phyloP scores from a whole-genome alignment of 2,329 filamentous ascomycete species.

The Scolecobasidium constrictum region DNA sequence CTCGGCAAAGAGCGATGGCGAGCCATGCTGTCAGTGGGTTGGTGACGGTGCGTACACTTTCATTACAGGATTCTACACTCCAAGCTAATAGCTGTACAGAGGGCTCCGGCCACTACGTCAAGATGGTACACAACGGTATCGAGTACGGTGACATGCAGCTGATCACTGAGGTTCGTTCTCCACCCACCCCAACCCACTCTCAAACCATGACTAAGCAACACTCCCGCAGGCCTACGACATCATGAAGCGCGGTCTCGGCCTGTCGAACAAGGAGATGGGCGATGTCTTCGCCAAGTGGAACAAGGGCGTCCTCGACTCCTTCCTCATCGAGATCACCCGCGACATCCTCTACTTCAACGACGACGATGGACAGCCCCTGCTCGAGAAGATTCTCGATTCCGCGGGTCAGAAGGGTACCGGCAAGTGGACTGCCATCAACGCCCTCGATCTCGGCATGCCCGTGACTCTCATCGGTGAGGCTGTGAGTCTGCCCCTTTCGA shows the following conservation, averaged over 20 bases:
- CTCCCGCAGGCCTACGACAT: conserved; percentile 99
- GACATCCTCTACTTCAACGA: conserved; percentile 99
- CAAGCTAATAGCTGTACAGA: conserved; percentile 27
- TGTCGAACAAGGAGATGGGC: conserved; percentile 88
- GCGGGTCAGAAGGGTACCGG: conserved; percentile 95
- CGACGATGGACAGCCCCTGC: conserved; percentile 77
- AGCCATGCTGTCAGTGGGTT: conserved; percentile 99
- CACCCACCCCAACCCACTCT: neutral
- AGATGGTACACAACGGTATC: conserved; percentile 99
- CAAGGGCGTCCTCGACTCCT: conserved; percentile 95
- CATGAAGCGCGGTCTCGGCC: conserved; percentile 92
- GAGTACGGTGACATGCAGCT: conserved; percentile 99
- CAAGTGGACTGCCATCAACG: conserved; percentile 95
- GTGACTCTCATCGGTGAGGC: conserved; percentile 97
- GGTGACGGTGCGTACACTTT: conserved; percentile 53
- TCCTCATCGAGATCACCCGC: conserved; percentile 97
- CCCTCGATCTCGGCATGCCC: conserved; percentile 95
- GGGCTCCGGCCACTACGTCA: conserved; percentile 99
- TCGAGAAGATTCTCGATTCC: conserved; percentile 98
- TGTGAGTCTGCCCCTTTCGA: conserved; percentile 8
- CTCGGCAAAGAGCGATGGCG: conserved; percentile 90
- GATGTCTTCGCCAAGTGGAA: conserved; percentile 95
- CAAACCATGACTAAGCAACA: too few species aligned
- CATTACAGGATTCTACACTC: neutral
- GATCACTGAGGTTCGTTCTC: conserved; percentile 89